Evolutionary conservation across 208 protist species (phyloP).

Genomic region (Trypanosoma mega): DNA sequence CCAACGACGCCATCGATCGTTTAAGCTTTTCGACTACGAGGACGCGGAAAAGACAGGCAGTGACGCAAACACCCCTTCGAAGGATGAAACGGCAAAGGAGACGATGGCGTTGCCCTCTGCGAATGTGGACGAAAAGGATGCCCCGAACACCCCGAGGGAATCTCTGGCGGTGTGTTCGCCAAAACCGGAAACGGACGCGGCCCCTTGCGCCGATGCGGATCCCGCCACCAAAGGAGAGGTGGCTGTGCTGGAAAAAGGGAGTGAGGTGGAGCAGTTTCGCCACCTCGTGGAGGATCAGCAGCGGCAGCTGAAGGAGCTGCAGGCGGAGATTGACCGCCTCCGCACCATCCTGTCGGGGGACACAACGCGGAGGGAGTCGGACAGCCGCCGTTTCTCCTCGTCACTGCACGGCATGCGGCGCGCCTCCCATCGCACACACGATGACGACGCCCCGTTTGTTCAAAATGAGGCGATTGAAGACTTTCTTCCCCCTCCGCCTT

Average conservation of each 20-base stretch:
- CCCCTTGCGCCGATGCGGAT: background rate
- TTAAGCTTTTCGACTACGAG: no score
- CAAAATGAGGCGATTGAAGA: background rate
- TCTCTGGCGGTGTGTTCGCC: no score
- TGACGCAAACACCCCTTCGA: background rate
- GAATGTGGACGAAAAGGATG: background rate
- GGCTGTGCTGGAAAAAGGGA: background rate
- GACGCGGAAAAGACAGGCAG: no score
- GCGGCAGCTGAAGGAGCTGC: conserved; percentile 10
- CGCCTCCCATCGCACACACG: background rate
- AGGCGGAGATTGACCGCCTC: conserved; percentile 6
- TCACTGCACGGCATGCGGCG: background rate
- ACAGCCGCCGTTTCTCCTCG: no score
- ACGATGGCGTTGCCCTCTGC: background rate
- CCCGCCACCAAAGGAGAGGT: background rate
- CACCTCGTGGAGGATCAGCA: conserved; percentile 17
- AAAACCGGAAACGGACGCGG: background rate
- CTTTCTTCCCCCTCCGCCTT: conserved; percentile 9
- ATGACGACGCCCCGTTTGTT: background rate
- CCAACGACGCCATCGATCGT: no score
- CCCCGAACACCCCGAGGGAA: background rate
- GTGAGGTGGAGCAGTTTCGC: conserved; percentile 5
- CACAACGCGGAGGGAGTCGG: no score
- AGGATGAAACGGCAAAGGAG: background rate
- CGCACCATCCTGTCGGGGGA: background rate